These are phyloP conservation scores for Macrophomina phaseolina DNA, from an alignment of 2,329 filamentous ascomycete species.

Conservation along the genomic window DNA sequence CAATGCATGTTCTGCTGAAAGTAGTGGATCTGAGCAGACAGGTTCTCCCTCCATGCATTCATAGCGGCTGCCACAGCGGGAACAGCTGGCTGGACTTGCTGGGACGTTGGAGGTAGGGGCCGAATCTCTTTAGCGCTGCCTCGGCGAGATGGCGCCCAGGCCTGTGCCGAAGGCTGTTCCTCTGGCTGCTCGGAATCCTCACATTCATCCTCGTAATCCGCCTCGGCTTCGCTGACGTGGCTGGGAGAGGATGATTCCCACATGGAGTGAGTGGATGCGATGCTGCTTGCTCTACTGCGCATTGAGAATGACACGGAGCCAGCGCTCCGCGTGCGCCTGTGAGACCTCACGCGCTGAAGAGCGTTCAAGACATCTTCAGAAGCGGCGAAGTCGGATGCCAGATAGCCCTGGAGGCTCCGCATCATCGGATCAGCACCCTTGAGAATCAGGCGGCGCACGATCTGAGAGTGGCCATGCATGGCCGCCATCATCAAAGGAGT, in stretches of 20 bases:
- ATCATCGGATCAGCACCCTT: conserved; percentile 74
- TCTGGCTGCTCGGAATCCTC: conserved; percentile 25
- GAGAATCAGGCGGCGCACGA: conserved; percentile 75
- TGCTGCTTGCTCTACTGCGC: conserved; percentile 69
- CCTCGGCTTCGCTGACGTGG: conserved; percentile 22
- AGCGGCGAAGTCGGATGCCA: conserved; percentile 72
- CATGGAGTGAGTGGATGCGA: conserved; percentile 69
- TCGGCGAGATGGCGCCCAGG: conserved; percentile 23
- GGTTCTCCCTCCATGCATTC: conserved; percentile 64
- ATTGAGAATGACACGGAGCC: conserved; percentile 56
- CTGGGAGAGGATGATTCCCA: conserved; percentile 59
- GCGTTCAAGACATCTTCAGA: conserved; percentile 68
- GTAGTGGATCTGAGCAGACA: conserved; percentile 75
- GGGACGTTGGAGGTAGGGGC: background rate
- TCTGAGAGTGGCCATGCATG: conserved; percentile 75
- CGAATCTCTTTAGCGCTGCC: conserved; percentile 10
- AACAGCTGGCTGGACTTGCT: conserved; percentile 7
- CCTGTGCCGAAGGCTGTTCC: conserved; percentile 5
- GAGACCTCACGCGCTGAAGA: conserved; percentile 66
- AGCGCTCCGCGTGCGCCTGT: conserved; percentile 69
- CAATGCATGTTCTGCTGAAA: conserved; percentile 74
- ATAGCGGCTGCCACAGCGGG: conserved; percentile 57
- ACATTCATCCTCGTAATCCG: conserved; percentile 24
- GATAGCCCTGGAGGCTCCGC: conserved; percentile 72
- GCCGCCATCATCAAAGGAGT: conserved; percentile 83